Evolutionary conservation across 2,329 filamentous ascomycete genomes (phyloP), one percentile per base, ranked within the genome.

Genomic region (Paracoccidioides brasiliensis): DNA sequence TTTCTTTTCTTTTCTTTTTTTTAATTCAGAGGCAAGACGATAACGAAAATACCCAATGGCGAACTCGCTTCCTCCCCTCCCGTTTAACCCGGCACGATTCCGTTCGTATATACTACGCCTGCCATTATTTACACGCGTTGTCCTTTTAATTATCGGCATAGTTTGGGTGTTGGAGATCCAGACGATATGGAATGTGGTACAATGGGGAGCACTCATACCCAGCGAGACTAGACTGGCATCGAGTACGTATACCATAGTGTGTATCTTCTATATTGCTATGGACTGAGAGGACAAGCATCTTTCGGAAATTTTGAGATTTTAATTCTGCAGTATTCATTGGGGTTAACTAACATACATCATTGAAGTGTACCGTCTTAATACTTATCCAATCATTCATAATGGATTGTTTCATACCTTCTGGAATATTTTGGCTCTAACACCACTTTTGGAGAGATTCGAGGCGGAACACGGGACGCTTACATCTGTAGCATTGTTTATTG

Each of bases 371-470:
- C 84, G 93, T 58, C 79, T 95, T 40, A 96, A 95, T 68, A 94
- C 91, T 0, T 98, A 89, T 67, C 89, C 90, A 0, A 76, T 98
- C 56, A 83, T 96, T 58, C 93, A 98, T 68, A 71, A 82, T 46
- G 86, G 85, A 64, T 79, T 94, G 68, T 76, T 95, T 63, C 93
- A 97, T 71, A 79, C 85, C 58, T 66, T 90, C 54, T 74, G 94
- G 66, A 95, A 97, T 71, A 69, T 89, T 30, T 53, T 94, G 60
- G 87, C 89, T 28, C 70, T 97, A 59, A 84, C 85, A 42, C 93
- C 93, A n/a, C 76, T 98, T 53, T 74, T 98, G 69, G 91, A 96
- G 72, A 82, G 90, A 58, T 98, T 97, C 70, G 93, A 98, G 74
- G 80, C 82, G 59, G 91, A 96, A 69, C 84, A 94, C 70, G 93